Evolutionary conservation across 148 eudicot genomes (phyloP).

Genomic region (Selenicereus undatus): DNA sequence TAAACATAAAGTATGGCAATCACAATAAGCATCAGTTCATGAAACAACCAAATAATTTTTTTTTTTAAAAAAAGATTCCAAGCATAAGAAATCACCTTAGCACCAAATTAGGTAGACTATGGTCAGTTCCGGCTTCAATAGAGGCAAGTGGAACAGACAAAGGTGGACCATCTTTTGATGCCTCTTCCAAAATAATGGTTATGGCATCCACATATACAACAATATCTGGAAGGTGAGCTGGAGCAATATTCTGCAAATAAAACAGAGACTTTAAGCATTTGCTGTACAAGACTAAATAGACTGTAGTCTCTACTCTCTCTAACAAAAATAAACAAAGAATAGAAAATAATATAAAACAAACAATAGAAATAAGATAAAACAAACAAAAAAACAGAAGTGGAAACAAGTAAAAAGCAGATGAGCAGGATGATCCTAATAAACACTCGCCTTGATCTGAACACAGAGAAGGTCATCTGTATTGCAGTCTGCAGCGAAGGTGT

Average conservation of each 20-base stretch:
- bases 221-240: conserved; percentile 70
- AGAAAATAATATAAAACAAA: no score
- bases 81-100: conserved; percentile 57
- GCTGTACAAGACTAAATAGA: neutral
- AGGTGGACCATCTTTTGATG: conserved; percentile 66
- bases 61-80: conserved; percentile 7
- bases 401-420: neutral
- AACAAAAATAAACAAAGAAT: neutral
- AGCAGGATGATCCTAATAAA: conserved; percentile 12
- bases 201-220: conserved; percentile 84
- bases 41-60: conserved; percentile 6
- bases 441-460: conserved; percentile 80
- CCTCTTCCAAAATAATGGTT: conserved; percentile 78
- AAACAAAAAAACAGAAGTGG: conserved; percentile 9
- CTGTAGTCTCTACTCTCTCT: neutral
- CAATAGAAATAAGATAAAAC: neutral
- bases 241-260: conserved; percentile 79
- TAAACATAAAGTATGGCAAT: neutral
- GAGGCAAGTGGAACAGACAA: conserved; percentile 77
- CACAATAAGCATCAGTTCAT: neutral
- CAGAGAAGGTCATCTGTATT: conserved; percentile 94
- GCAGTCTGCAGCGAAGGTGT: conserved; percentile 79
- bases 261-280: conserved; percentile 4
- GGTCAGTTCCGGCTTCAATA: conserved; percentile 78
- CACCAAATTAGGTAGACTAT: conserved; percentile 78